Evolutionary conservation across 352 stramenopile species (phyloP), one percentile per base, ranked within the genome.

Genomic region (Pythium oligandrum): DNA sequence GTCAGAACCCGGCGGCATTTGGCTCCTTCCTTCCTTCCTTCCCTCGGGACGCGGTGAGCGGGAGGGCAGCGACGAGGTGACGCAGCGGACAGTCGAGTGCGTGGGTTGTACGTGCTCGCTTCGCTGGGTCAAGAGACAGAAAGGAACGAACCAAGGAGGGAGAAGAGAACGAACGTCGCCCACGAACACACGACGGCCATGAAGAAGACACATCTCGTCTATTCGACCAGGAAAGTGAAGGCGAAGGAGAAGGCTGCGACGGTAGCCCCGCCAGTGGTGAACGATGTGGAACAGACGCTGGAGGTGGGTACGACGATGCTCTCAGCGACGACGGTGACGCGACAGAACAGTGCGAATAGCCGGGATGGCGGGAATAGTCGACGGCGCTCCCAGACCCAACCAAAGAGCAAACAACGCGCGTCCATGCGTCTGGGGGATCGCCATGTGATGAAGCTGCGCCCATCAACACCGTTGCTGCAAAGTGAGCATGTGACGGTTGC

Each of bases 381-480:
- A 26, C 17, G 17, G 17, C 17, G 17, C 17, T 26, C 17, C 17
- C 17, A 26, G 17, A 26, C 17, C 17, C 50, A 59, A 17, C 34
- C 26, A 39, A 30, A 43, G 40, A 3, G 46, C 40, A 35, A 10
- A 26, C 32, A 44, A 3, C 11, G 11, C 32, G 34, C 47, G 47
- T 53, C 48, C 5, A 58, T 47, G 40, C 51, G 55, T 5, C 17
- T 62, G 37, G 52, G 66, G 33, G 55, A 70, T 40, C 63, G 44
- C 32, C 62, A 51, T 0, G 74, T 88, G 33, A 83, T 86, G 57
- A 70, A 68, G 12, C 68, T 94, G 57, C 67, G 68, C 6, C 81
- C 84, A 39, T 87, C 84, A 38, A 71, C 68, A 12, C 78, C 84
- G 42, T 51, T 94, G 12, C 58, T 94, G 31, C 83, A 92, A 51